Evolutionary conservation across 495 filamentous ascomycete genomes (phyloP).

Genomic region (Lophiostoma macrostomum): DNA sequence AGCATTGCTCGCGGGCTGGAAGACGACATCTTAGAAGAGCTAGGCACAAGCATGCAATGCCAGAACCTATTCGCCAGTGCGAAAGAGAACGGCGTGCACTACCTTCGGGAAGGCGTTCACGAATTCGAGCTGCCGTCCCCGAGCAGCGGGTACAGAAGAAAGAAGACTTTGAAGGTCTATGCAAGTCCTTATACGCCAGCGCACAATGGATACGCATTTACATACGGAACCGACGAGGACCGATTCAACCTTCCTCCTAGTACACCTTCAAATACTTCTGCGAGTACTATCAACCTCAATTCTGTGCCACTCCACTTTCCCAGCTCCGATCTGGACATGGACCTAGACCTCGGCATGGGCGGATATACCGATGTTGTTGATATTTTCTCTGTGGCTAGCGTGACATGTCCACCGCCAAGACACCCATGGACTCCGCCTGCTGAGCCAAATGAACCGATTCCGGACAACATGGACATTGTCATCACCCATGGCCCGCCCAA

Average conservation of each 20-base stretch:
- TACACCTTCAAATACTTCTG: no score
- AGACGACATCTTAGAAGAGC: not conserved
- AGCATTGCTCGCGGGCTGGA: no score
- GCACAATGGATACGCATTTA: conserved; percentile 11
- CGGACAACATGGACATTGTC: conserved; percentile 16
- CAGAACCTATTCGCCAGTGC: not conserved
- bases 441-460: not conserved
- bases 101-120: conserved; percentile 16
- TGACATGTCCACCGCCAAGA: no score
- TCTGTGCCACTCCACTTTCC: no score
- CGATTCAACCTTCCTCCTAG: no score
- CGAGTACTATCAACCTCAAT: no score
- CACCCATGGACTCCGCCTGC: no score
- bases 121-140: conserved; percentile 1
- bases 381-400: no score
- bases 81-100: conserved; percentile 1
- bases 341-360: no score
- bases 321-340: no score
- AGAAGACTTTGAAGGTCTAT: conserved; percentile 9
- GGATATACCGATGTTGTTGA: no score
- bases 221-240: conserved; percentile 12
- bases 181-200: conserved; percentile 11
- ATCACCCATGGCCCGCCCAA: conserved; percentile 18
- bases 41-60: not conserved
- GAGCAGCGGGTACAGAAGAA: no score